Evolutionary conservation across 768 basidiomycete species (phyloP).

Genomic region (Boletus coccyginus): DNA sequence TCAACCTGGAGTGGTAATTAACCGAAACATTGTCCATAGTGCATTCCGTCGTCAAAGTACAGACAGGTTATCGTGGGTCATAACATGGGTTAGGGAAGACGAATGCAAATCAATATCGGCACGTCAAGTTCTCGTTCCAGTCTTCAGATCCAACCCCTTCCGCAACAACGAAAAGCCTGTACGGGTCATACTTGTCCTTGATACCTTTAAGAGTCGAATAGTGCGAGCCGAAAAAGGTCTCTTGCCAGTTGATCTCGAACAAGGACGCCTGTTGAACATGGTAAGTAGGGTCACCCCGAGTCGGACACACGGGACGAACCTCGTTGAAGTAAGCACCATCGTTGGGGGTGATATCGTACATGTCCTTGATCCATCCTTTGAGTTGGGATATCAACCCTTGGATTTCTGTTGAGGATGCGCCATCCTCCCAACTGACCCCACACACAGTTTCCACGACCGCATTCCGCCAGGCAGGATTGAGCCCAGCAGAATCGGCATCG

Average conservation of each 20-base stretch:
- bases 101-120: constrained; percentile 9
- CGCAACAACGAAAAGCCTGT: constrained; percentile 9
- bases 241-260: constrained; percentile 39
- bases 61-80: neutral
- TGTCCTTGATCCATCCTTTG: constrained; percentile 18
- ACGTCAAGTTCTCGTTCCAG: constrained; percentile 13
- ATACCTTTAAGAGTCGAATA: constrained; percentile 39
- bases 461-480: constrained; percentile 50
- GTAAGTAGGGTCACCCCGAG: no score
- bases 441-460: constrained; percentile 34
- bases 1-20: neutral
- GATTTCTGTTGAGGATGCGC: constrained; percentile 15
- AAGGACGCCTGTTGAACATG: constrained; percentile 36
- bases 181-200: constrained; percentile 30
- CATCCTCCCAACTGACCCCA: constrained; percentile 22
- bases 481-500: constrained; percentile 37
- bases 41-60: neutral
- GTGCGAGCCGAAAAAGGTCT: constrained; percentile 47
- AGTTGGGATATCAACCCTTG: constrained; percentile 9
- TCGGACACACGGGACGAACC: constrained; percentile 23
- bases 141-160: constrained; percentile 28
- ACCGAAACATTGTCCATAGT: neutral
- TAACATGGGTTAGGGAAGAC: no score
- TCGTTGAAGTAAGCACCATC: constrained; percentile 49
- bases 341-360: constrained; percentile 31